phyloP scores from a whole-genome alignment of 176 grass and related monocot genomes.

The Juncus inflexus region DNA sequence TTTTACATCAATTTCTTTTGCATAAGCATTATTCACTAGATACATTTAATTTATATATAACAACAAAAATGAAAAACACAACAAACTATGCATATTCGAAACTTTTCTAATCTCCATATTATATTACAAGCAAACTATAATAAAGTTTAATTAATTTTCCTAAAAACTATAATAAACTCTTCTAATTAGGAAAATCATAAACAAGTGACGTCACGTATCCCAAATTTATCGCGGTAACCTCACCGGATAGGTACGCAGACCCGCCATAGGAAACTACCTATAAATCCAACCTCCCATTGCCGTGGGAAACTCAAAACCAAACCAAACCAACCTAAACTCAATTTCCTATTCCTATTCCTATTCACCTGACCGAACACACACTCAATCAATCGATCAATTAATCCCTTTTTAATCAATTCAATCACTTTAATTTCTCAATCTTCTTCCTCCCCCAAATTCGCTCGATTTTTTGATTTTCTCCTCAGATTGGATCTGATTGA shows the following conservation, averaged over 20 bases:
- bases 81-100: too few relatives aligned
- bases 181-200: too few relatives aligned
- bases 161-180: too few relatives aligned
- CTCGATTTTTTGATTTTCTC: neutral
- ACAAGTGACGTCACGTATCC: too few relatives aligned
- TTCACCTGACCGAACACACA: neutral
- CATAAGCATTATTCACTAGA: too few relatives aligned
- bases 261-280: conserved; percentile 23
- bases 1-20: too few relatives aligned
- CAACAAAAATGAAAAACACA: too few relatives aligned
- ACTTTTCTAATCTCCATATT: too few relatives aligned
- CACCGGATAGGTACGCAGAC: neutral
- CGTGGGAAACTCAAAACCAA: conserved; percentile 8
- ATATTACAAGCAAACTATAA: too few relatives aligned
- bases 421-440: neutral
- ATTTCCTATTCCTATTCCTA: too few relatives aligned
- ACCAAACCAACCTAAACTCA: neutral
- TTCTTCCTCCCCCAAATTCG: neutral
- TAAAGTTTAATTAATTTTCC: too few relatives aligned
- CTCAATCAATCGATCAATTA: neutral
- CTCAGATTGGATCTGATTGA: conserved; percentile 9
- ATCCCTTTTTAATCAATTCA: neutral
- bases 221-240: neutral
- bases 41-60: too few relatives aligned
- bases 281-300: conserved; percentile 12